These are phyloP conservation scores for Rhodosporidiobolus odoratus DNA, from an alignment of 768 basidiomycete species.

Conservation along the genomic window DNA sequence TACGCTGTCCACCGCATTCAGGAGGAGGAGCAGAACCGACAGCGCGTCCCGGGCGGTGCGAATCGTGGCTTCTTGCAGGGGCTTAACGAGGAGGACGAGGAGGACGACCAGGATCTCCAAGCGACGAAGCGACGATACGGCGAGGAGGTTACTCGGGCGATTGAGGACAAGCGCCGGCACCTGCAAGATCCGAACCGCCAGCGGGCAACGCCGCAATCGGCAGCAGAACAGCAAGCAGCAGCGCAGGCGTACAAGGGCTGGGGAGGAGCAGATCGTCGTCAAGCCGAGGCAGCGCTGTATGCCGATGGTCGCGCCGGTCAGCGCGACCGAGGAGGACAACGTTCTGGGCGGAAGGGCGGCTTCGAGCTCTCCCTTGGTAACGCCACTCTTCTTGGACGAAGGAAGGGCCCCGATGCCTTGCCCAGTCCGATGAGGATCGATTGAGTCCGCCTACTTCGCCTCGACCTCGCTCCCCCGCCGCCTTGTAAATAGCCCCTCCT, in stretches of 20 bases:
- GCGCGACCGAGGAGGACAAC: constrained; percentile 59
- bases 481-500: not conserved
- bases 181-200: constrained; percentile 45
- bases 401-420: constrained; percentile 39
- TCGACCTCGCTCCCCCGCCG: not conserved
- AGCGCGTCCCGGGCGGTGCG: constrained; percentile 69
- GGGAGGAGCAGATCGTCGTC: constrained; percentile 50
- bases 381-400: constrained; percentile 71
- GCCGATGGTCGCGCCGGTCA: constrained; percentile 64
- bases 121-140: constrained; percentile 52
- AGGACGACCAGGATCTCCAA: constrained; percentile 61
- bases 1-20: constrained; percentile 99
- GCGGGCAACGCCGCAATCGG: constrained; percentile 27
- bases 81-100: constrained; percentile 84
- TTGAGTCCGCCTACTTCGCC: not conserved
- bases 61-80: constrained; percentile 78
- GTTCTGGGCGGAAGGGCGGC: constrained; percentile 37
- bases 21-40: constrained; percentile 75
- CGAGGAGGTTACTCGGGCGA: constrained; percentile 47
- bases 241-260: constrained; percentile 48
- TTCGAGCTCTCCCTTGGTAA: constrained; percentile 85
- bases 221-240: constrained; percentile 36
- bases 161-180: constrained; percentile 48
- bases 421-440: constrained; percentile 26
- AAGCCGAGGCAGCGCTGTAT: constrained; percentile 52